Base-by-base conservation (phyloP, 2,329 filamentous ascomycete genomes). In the Exophiala sp. region DNA sequence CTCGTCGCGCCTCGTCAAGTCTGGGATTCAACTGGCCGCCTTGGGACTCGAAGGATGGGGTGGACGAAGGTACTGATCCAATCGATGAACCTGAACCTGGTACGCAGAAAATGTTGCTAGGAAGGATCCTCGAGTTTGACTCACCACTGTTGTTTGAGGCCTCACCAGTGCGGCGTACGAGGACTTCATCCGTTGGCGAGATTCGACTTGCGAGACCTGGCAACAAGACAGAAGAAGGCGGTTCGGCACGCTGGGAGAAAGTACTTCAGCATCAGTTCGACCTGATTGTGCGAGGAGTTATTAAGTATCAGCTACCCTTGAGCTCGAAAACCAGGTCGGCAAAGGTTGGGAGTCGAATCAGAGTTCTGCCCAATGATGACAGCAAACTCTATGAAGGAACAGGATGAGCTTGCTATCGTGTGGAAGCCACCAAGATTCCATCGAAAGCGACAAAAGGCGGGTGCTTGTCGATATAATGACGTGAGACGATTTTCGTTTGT, bases 251-350 rank as follows among this genome's bases (percentile, higher is more conserved):
- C 10, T 99, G 94, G 94, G 90, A 95, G 68, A 82, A 85, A 55
- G 91, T 97, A 43, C 78, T 96, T 47, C 84, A 95, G 61, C 88
- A 96, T 69, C 89, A 92, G 41, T 99, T 97, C 63, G 90, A 96
- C 62, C 79, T 99, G 45, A 92, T 97, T 57, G 82, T 99, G 39
- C 86, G 94, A 63, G 94, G 94, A 18, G 88, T 94, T 11, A 78
- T 99, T 62, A 91, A 91, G 66, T 99, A 99, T 66, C 78, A 82
- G 58, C 72, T 86, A 3, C 83, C 83, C 6, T 72, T 86, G 50
- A 81, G 76, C 55, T 80, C 79, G 3, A 72, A 75, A 12, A 73
- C 73, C 39, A 73, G 78, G 62, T 80, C 75, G n/a, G 78, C 78
- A 2, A 65, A 75, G 66, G 61, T 76, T 56, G 74, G 69, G 51